Conservation (phyloP, 208 protist genomes). For the Acanthamoeba healyi region DNA sequence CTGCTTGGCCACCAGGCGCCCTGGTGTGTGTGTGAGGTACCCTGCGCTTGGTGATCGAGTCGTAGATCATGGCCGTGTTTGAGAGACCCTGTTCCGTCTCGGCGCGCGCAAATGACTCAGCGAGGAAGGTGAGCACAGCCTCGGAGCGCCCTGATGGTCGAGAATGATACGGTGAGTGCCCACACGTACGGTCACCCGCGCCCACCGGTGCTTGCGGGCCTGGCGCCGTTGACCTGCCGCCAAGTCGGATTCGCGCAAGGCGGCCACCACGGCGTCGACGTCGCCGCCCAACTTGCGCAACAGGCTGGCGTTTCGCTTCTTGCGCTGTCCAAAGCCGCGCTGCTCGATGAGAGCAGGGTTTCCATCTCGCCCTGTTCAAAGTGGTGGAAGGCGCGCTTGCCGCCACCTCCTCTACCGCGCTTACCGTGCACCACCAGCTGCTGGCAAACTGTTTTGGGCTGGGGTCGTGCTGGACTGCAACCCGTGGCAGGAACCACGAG, state of each 20-base stretch:
- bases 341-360: neutral
- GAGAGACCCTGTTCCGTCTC: neutral
- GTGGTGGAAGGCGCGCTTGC: neutral
- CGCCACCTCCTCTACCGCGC: too few relatives aligned
- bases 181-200: too few relatives aligned
- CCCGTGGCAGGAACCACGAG: too few relatives aligned
- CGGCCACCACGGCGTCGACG: neutral
- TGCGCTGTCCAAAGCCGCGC: neutral
- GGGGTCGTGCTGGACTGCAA: too few relatives aligned
- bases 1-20: neutral
- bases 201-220: neutral
- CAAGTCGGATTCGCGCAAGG: neutral
- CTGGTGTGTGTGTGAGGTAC: neutral
- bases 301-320: neutral
- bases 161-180: too few relatives aligned
- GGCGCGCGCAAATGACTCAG: constrained; percentile 6
- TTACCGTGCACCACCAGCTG: too few relatives aligned
- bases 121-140: neutral
- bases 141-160: neutral
- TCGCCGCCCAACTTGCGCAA: constrained; percentile 22
- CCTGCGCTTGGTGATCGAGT: neutral
- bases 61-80: neutral
- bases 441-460: too few relatives aligned
- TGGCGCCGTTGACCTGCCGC: neutral
- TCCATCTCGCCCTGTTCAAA: neutral